These are phyloP conservation scores for Lodderomyces orthopsilosis DNA, from an alignment of 1,139 yeast genomes.

Conservation along the genomic window DNA sequence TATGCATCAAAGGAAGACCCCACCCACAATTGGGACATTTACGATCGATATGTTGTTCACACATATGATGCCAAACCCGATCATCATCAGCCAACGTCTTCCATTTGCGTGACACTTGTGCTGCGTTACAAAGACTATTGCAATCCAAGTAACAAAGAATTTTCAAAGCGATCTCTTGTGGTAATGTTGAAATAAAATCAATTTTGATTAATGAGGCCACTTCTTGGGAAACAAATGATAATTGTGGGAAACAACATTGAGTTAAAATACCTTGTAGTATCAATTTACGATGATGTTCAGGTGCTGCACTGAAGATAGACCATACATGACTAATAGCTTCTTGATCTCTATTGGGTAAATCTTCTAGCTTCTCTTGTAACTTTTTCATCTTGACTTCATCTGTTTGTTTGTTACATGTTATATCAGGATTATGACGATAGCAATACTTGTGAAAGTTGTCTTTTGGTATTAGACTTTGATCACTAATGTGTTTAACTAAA, in stretches of 20 bases:
- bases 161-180: constrained; percentile 80
- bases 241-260: constrained; percentile 93
- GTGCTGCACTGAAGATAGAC: constrained; percentile 76
- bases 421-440: constrained; percentile 89
- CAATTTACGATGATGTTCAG: constrained; percentile 62
- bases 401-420: constrained; percentile 65
- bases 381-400: constrained; percentile 65
- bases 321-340: constrained; percentile 73
- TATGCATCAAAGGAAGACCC: constrained; percentile 92
- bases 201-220: constrained; percentile 77
- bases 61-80: constrained; percentile 96
- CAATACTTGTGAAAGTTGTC: constrained; percentile 68
- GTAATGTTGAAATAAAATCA: constrained; percentile 82
- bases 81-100: constrained; percentile 89
- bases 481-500: constrained; percentile 43
- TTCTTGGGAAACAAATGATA: constrained; percentile 78
- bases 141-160: constrained; percentile 88
- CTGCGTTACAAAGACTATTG: constrained; percentile 85
- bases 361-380: constrained; percentile 59
- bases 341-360: constrained; percentile 59
- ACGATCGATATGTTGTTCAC: constrained; percentile 95
- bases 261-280: constrained; percentile 80
- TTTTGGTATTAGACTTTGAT: constrained; percentile 40
- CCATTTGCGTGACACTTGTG: constrained; percentile 89
- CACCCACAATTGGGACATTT: constrained; percentile 98